Evolutionary conservation across 2,329 filamentous ascomycete genomes (phyloP).

Genomic region (Aspergillus sp.): DNA sequence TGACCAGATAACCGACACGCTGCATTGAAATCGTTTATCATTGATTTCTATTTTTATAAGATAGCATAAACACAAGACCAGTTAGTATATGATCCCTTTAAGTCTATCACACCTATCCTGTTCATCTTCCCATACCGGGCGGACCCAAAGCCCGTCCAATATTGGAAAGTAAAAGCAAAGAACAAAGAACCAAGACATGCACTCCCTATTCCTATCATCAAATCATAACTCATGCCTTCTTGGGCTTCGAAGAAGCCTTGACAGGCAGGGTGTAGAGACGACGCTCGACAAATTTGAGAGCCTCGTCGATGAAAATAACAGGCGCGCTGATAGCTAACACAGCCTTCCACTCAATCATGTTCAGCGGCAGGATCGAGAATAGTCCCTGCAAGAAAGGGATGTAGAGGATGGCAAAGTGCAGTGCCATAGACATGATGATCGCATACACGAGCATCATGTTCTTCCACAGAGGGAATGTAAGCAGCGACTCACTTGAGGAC

Average conservation of each 20-base stretch:
- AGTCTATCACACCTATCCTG: too few species aligned
- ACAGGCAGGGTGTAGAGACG: slow-evolving; percentile 46
- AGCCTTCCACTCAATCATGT: slow-evolving; percentile 84
- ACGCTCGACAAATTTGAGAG: slow-evolving; percentile 71
- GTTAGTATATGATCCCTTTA: too few species aligned
- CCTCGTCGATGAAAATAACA: slow-evolving; percentile 81
- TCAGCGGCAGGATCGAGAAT: slow-evolving; percentile 85
- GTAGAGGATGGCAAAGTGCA: slow-evolving; percentile 93
- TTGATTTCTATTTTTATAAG: too few species aligned
- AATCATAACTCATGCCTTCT: slow-evolving; percentile 20
- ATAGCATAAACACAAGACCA: too few species aligned
- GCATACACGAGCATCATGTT: slow-evolving; percentile 99
- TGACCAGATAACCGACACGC: too few species aligned
- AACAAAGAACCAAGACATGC: too few species aligned
- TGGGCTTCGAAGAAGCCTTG: slow-evolving; percentile 24
- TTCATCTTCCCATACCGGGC: too few species aligned
- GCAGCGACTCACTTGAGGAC: slow-evolving; percentile 85
- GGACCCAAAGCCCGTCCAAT: too few species aligned
- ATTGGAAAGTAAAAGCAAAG: too few species aligned
- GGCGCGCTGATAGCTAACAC: slow-evolving; percentile 82
- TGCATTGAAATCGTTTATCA: too few species aligned
- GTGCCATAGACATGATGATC: slow-evolving; percentile 82
- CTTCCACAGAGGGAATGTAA: slow-evolving; percentile 92
- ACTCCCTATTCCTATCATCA: too few species aligned
- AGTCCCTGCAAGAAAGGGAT: slow-evolving; percentile 78